Evolutionary conservation across 768 basidiomycete genomes (phyloP).

Genomic region (Rhodocollybia butyracea): DNA sequence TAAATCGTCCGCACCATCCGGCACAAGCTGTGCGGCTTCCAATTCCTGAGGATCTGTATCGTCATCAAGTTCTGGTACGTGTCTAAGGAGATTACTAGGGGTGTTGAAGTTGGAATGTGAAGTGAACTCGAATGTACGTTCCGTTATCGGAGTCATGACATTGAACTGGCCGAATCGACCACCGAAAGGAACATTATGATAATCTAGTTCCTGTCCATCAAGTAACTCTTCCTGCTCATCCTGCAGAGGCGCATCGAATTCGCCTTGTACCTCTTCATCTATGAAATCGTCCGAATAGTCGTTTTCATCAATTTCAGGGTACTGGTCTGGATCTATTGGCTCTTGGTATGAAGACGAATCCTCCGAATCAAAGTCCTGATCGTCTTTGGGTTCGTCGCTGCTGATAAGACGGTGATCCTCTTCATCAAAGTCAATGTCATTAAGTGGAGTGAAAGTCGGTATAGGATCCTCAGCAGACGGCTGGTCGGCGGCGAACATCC

Average conservation of each 20-base stretch:
- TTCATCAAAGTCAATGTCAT: constrained; percentile 9
- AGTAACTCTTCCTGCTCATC: constrained; percentile 15
- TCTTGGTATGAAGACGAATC: constrained; percentile 25
- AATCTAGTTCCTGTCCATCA: constrained; percentile 32
- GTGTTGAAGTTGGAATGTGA: constrained; percentile 42
- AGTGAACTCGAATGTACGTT: constrained; percentile 86
- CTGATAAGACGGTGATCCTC: constrained; percentile 17
- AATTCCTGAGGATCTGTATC: constrained; percentile 19
- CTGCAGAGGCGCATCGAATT: constrained; percentile 27
- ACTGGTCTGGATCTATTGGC: constrained; percentile 24
- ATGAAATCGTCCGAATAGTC: constrained; percentile 16
- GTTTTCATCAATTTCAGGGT: constrained; percentile 27
- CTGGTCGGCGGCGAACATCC: constrained; percentile 43
- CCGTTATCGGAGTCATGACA: constrained; percentile 97
- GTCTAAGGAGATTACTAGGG: constrained; percentile 29
- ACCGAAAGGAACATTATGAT: constrained; percentile 55
- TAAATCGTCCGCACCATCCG: constrained; percentile 30
- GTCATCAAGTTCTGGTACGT: constrained; percentile 18
- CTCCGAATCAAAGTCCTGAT: constrained; percentile 25
- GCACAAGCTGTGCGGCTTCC: constrained; percentile 27
- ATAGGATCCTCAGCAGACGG: constrained; percentile 25
- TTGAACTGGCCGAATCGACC: constrained; percentile 81
- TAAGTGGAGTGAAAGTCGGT: constrained; percentile 40
- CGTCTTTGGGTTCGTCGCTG: constrained; percentile 13
- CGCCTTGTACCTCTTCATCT: constrained; percentile 27